Percentiles rank a stretch among this genome's conserved stretches.
Evolutionary conservation across 2,329 filamentous ascomycete genomes (phyloP).

Genomic region (Rugonectria rugulosa): DNA sequence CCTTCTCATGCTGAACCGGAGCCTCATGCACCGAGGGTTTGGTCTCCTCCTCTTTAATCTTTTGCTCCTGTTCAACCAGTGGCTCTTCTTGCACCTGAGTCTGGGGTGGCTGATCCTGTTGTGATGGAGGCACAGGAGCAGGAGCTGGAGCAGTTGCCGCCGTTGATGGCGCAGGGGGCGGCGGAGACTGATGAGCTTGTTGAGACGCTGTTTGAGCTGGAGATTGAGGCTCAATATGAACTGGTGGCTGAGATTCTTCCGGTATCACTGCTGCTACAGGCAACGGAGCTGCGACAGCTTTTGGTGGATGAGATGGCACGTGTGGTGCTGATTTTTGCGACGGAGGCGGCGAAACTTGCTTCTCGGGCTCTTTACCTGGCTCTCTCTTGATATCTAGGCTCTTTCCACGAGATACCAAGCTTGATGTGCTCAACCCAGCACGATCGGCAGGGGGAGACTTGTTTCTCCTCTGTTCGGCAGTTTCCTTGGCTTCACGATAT

Average conservation of each 20-base stretch:
- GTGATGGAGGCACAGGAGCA: background rate
- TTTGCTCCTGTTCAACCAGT: conserved; percentile 8
- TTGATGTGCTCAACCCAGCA: conserved; percentile 37
- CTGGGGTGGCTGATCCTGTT: conserved; percentile 3
- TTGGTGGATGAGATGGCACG: conserved; percentile 6
- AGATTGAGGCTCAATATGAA: conserved; percentile 3
- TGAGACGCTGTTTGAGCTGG: conserved; percentile 20
- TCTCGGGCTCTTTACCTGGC: conserved; percentile 30
- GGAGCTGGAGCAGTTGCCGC: background rate
- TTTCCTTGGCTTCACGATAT: conserved; percentile 67
- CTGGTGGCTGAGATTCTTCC: background rate
- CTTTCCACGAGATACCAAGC: conserved; percentile 51
- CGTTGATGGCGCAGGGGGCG: background rate
- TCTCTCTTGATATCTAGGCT: conserved; percentile 58
- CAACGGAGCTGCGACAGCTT: background rate
- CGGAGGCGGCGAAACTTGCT: conserved; percentile 16
- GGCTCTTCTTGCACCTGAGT: conserved; percentile 8
- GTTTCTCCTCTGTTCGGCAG: conserved; percentile 60
- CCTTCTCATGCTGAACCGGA: background rate
- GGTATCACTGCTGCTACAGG: background rate
- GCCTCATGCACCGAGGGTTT: background rate
- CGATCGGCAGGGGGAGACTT: conserved; percentile 61
- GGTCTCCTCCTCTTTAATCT: background rate
- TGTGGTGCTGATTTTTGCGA: conserved; percentile 20
- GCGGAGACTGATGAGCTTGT: conserved; percentile 2